Conservation (phyloP, 2,329 filamentous ascomycete species). For the Fusarium liriodendri region DNA sequence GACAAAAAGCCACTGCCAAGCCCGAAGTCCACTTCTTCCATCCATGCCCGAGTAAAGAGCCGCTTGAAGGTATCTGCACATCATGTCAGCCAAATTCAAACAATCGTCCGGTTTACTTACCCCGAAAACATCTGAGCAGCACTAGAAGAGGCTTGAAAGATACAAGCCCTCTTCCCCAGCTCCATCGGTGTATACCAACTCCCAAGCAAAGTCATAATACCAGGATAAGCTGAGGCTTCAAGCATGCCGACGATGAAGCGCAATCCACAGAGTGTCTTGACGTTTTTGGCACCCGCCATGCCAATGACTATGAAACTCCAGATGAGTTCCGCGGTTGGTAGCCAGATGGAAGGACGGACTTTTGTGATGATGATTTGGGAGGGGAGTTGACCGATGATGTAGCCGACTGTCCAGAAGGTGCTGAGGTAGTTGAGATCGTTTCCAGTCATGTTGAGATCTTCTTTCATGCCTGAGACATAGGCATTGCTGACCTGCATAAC, state of each 20-base stretch:
- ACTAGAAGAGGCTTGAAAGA: conserved; percentile 53
- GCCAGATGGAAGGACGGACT: conserved; percentile 51
- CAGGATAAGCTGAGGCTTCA: conserved; percentile 50
- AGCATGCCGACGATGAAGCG: conserved; percentile 55
- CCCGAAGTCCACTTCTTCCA: conserved; percentile 50
- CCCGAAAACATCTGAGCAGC: conserved; percentile 56
- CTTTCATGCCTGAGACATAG: conserved; percentile 57
- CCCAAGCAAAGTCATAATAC: conserved; percentile 51
- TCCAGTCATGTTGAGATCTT: conserved; percentile 61
- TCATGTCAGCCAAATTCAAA: not conserved
- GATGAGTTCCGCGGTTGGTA: conserved; percentile 49
- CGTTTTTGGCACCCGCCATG: conserved; percentile 50
- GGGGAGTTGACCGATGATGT: conserved; percentile 59
- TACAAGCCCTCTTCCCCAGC: conserved; percentile 53
- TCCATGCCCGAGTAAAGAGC: conserved; percentile 55
- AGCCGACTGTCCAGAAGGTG: conserved; percentile 68
- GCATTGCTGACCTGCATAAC: conserved; percentile 46
- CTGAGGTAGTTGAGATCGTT: conserved; percentile 64
- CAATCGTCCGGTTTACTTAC: not conserved
- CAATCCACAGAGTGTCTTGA: conserved; percentile 49
- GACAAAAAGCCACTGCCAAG: conserved; percentile 61
- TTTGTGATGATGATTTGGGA: conserved; percentile 52
- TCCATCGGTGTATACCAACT: conserved; percentile 55
- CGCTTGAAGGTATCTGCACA: conserved; percentile 52
- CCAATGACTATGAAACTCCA: conserved; percentile 47